Conservation (phyloP, 768 basidiomycete species). For the Kwoniella sp. region DNA sequence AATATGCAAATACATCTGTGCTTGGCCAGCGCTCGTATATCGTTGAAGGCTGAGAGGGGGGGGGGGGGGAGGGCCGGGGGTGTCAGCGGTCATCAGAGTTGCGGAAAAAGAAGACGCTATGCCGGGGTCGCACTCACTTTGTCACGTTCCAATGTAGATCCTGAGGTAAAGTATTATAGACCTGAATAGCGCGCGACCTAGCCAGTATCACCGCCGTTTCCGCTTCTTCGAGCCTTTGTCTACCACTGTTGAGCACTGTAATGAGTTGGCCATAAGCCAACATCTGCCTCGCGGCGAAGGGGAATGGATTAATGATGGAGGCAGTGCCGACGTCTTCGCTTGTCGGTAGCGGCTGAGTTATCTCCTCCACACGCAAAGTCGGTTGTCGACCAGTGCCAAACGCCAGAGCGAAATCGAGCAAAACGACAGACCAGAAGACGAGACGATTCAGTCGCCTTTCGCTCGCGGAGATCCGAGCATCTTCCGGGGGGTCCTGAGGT, state of each 20-base stretch:
- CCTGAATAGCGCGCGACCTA: constrained; percentile 16
- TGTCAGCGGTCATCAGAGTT: no score
- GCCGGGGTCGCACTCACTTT: constrained; percentile 45
- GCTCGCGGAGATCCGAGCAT: constrained; percentile 24
- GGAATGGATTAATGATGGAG: constrained; percentile 22
- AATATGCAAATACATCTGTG: constrained; percentile 33
- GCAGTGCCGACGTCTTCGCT: constrained; percentile 25
- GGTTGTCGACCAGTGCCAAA: constrained; percentile 36
- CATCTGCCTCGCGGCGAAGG: constrained; percentile 35
- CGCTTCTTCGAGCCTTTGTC: not conserved
- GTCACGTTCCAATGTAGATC: constrained; percentile 36
- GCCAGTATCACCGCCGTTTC: constrained; percentile 11
- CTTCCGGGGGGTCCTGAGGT: constrained; percentile 24
- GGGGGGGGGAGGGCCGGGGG: no score
- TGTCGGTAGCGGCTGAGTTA: constrained; percentile 33
- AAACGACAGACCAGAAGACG: constrained; percentile 39
- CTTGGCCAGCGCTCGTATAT: constrained; percentile 28
- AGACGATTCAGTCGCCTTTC: constrained; percentile 28
- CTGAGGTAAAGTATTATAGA: constrained; percentile 33
- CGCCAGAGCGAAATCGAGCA: constrained; percentile 35
- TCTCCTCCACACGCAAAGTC: constrained; percentile 36
- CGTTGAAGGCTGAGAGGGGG: constrained; percentile 30
- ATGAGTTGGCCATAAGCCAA: constrained; percentile 35
- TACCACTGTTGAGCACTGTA: constrained; percentile 28
- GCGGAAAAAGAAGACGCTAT: no score